Conservation (phyloP, 2,329 filamentous ascomycete genomes). For the Exophiala dermatitidis region DNA sequence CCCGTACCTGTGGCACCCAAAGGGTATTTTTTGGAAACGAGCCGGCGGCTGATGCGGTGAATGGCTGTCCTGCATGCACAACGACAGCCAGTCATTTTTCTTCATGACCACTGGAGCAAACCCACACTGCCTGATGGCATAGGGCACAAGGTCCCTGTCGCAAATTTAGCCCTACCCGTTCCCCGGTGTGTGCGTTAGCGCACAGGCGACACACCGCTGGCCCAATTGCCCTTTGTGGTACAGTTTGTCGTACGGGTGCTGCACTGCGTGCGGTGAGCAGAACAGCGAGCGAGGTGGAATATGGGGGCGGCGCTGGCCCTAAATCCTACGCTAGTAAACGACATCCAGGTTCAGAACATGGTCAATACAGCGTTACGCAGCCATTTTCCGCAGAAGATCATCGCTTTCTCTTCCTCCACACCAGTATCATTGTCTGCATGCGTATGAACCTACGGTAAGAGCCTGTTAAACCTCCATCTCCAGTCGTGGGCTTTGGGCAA, state of each 20-base stretch:
- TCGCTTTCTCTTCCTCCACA: constrained; percentile 1
- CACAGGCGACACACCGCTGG: neutral
- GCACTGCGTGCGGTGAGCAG: neutral
- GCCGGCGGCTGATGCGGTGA: too few species aligned
- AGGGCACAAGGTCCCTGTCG: neutral
- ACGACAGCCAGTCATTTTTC: neutral
- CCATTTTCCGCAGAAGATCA: constrained; percentile 13
- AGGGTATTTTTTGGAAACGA: too few species aligned
- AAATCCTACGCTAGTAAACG: constrained; percentile 13
- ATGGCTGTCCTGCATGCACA: too few species aligned
- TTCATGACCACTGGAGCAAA: neutral
- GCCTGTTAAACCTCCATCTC: constrained; percentile 3
- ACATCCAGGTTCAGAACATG: constrained; percentile 8
- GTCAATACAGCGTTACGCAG: constrained; percentile 6
- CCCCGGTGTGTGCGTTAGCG: constrained; percentile 4
- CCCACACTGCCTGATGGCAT: neutral
- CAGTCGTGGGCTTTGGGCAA: neutral
- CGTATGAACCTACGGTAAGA: constrained; percentile 10
- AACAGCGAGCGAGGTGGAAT: neutral
- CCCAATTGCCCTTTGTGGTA: neutral
- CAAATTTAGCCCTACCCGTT: constrained; percentile 12
- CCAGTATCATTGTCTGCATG: constrained; percentile 18
- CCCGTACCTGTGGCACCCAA: too few species aligned
- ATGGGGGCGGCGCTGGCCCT: neutral
- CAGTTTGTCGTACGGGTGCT: neutral